phyloP scores from a whole-genome alignment of 1,284 basidiomycete species.

The Rhodotorula sp. region DNA sequence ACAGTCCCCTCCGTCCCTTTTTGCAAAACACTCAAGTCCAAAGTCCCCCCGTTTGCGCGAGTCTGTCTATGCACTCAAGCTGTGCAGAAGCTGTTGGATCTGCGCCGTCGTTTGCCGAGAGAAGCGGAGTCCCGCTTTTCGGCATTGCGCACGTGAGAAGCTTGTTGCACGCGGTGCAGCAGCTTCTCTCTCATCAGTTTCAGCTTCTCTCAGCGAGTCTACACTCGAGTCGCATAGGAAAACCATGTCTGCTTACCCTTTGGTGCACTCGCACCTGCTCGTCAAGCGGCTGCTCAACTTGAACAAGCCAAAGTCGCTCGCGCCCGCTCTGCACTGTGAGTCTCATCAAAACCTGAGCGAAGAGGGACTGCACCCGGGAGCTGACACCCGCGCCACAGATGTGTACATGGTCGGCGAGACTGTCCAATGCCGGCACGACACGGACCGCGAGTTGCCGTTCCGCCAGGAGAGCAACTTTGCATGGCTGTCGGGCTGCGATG shows the following conservation, averaged over 20 bases:
- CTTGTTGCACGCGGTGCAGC: background rate
- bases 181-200: background rate
- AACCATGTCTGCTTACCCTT: constrained; percentile 17
- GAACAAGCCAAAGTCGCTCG: constrained; percentile 23
- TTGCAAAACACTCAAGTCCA: background rate
- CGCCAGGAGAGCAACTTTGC: constrained; percentile 79
- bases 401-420: constrained; percentile 31
- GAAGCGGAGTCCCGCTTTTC: background rate
- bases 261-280: constrained; percentile 32
- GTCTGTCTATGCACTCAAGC: no score
- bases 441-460: constrained; percentile 78
- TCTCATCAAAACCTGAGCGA: background rate
- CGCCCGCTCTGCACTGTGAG: constrained; percentile 29
- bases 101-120: background rate
- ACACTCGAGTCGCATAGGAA: no score
- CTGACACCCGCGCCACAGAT: background rate
- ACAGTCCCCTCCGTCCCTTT: background rate
- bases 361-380: no score
- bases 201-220: background rate
- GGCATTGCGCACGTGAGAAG: background rate
- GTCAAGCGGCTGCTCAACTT: constrained; percentile 27
- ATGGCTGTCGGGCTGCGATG: constrained; percentile 72
- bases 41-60: no score
- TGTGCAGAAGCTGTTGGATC: no score
- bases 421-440: constrained; percentile 47